Percentiles rank a stretch among this genome's conserved stretches.
These are phyloP conservation scores for Dactylellina parvicollis DNA, from an alignment of 2,329 filamentous ascomycete species.

Conservation along the genomic window DNA sequence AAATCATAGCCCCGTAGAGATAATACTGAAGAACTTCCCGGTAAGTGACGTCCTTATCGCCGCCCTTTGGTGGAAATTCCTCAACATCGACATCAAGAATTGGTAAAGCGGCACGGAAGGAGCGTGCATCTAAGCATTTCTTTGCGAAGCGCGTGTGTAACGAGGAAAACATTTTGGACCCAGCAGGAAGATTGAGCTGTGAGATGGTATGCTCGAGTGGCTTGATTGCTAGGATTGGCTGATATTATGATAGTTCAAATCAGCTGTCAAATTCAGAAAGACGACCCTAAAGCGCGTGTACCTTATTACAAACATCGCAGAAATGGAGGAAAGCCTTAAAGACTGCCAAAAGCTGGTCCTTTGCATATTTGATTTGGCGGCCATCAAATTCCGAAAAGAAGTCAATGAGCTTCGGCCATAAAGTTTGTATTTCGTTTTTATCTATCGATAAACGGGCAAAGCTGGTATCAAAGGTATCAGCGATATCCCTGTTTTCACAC, in stretches of 20 bases:
- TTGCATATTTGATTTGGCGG: constrained; percentile 68
- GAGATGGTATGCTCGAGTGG: constrained; percentile 58
- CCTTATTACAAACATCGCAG: constrained; percentile 55
- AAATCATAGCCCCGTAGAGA: constrained; percentile 58
- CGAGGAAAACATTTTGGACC: constrained; percentile 56
- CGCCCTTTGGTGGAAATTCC: constrained; percentile 56
- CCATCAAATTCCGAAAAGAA: constrained; percentile 63
- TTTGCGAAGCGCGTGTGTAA: constrained; percentile 58
- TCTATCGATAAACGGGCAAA: constrained; percentile 32
- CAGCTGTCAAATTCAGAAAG: neutral
- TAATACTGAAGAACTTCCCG: constrained; percentile 58
- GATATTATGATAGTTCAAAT: neutral
- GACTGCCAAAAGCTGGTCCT: constrained; percentile 64
- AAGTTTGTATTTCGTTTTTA: constrained; percentile 37
- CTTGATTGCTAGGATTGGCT: constrained; percentile 58
- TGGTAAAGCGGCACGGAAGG: constrained; percentile 57
- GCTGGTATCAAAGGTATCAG: constrained; percentile 34
- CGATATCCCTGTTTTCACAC: constrained; percentile 29
- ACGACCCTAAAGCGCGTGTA: constrained; percentile 8
- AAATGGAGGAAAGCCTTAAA: constrained; percentile 61
- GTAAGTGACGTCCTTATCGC: constrained; percentile 56
- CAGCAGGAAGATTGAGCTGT: constrained; percentile 57
- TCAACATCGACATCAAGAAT: constrained; percentile 58
- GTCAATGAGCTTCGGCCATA: constrained; percentile 58
- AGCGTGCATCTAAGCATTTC: constrained; percentile 58